Base-by-base conservation (phyloP, 1,284 basidiomycete species). In the Cutaneotrichosporon sp. region DNA sequence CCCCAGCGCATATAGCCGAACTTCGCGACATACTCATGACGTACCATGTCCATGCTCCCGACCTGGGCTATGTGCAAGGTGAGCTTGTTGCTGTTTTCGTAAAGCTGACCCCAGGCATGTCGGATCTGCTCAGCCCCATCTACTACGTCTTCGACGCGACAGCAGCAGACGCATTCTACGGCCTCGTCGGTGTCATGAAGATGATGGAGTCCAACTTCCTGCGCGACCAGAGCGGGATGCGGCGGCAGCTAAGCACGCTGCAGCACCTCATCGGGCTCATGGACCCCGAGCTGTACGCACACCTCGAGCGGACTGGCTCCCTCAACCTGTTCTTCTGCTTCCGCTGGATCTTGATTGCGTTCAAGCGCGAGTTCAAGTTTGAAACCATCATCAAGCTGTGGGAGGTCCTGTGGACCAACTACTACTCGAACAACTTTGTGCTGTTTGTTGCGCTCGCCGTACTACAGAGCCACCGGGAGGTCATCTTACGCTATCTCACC, bases 301-400 rank as follows among this genome's bases (percentile, higher is more conserved):
- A 94, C 74, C 76, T 94, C 51, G 88, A 97, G 71, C 87, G 87
- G 75, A 86, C 85, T 0, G 92, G 93, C 56, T 86, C 84, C 2
- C 79, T 98, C 55, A 97, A 98, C 73, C 76, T 99, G 30, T 99
- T 99, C 80, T 97, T 97, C 80, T 96, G 91, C 74, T 98, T 96
- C 82, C 83, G 93, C 80, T 93, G 79, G 70, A 72, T 75, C 23
- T 52, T 78, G 47, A 93, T 94, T 59, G 78, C 85, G 1, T 97
- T 96, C 81, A 97, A 97, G 76, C 86, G 94, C 56, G 94, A 98
- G 73, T 97, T 98, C 72, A 77, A 84, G 2, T 93, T 97, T 73
- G 82, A 87, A 34, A 87, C 94, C 49, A 87, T 97, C 22, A 77
- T 93, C 33, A 80, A 83, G 18, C 76, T 98, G 8, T 99, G 96